A percentile compares a stretch with the other conserved stretches of the same genome.
Conservation (phyloP, 2,329 filamentous ascomycete species). For the Cordyceps cicadae region DNA sequence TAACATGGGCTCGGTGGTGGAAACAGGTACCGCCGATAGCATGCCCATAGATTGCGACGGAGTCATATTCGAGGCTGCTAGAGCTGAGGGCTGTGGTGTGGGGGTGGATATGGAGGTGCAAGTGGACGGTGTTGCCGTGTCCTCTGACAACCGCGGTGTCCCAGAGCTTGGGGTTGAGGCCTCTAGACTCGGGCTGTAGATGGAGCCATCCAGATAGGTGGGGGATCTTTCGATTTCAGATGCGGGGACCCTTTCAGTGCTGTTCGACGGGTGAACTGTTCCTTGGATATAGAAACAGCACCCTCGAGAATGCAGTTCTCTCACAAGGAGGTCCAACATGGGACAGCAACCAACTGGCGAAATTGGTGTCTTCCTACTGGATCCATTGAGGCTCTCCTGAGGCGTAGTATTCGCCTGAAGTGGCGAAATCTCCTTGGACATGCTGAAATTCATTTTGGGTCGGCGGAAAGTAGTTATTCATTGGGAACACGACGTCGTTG, state of each 20-base stretch:
- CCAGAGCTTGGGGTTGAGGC: not conserved
- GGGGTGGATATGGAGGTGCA: not conserved
- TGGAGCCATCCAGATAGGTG: not conserved
- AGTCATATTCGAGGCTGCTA: slow-evolving; percentile 6
- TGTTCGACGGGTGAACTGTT: not conserved
- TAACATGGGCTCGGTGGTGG: not conserved
- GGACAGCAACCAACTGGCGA: slow-evolving; percentile 10
- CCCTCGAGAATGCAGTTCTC: not conserved
- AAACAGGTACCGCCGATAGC: not conserved
- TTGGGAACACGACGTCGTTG: too few relatives aligned
- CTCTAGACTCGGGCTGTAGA: not conserved
- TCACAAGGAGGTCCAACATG: not conserved
- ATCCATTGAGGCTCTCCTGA: not conserved
- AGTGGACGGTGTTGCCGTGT: not conserved
- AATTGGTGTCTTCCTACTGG: slow-evolving; percentile 19
- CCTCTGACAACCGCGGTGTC: not conserved
- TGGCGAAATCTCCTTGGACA: too few relatives aligned
- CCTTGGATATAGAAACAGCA: not conserved
- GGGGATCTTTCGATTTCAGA: not conserved
- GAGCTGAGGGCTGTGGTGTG: not conserved
- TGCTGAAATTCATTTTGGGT: too few relatives aligned
- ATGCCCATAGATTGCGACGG: not conserved
- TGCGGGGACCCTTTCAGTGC: not conserved
- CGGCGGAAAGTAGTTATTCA: too few relatives aligned
- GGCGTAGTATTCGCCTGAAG: too few relatives aligned